A percentile compares a stretch with the other conserved stretches of the same genome.
These are phyloP conservation scores for Takakia lepidozioides DNA, from an alignment of 225 moss, liverwort and hornwort species.

Conservation along the genomic window DNA sequence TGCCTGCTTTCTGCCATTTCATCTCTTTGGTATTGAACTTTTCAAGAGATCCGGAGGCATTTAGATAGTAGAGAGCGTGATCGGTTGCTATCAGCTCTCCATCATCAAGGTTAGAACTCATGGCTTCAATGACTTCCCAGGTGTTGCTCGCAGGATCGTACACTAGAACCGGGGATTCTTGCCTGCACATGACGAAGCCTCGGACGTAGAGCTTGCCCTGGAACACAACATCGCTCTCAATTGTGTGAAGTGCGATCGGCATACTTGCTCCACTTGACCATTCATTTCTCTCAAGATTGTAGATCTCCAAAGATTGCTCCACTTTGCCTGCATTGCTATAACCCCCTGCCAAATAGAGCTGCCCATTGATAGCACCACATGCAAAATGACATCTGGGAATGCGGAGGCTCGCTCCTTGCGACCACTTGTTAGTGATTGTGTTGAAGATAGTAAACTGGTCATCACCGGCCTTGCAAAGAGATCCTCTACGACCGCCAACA, in stretches of 20 bases:
- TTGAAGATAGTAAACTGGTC: background rate
- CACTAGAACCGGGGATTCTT: too few species aligned
- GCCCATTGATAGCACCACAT: background rate
- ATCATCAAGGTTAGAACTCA: background rate
- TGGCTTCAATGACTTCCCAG: background rate
- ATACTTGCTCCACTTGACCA: background rate
- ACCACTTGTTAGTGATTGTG: background rate
- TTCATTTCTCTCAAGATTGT: background rate
- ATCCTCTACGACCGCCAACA: background rate
- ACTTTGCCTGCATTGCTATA: background rate
- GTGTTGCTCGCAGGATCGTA: background rate
- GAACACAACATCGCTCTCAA: conserved; percentile 1
- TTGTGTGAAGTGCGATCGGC: conserved; percentile 2
- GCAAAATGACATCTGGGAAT: conserved; percentile 1
- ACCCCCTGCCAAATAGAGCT: conserved; percentile 2
- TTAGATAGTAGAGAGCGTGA: background rate
- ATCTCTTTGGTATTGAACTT: background rate
- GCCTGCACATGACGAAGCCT: background rate
- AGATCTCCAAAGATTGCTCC: background rate
- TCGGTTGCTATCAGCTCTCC: conserved; percentile 5
- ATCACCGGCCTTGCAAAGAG: conserved; percentile 1
- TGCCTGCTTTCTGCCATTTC: conserved; percentile 1
- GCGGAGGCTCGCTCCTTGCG: conserved; percentile 1
- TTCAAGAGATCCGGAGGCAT: background rate
- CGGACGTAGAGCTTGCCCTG: conserved; percentile 2